Base-by-base conservation (phyloP, 176 grass and related monocot genomes). In the Cenchrus purpureus region DNA sequence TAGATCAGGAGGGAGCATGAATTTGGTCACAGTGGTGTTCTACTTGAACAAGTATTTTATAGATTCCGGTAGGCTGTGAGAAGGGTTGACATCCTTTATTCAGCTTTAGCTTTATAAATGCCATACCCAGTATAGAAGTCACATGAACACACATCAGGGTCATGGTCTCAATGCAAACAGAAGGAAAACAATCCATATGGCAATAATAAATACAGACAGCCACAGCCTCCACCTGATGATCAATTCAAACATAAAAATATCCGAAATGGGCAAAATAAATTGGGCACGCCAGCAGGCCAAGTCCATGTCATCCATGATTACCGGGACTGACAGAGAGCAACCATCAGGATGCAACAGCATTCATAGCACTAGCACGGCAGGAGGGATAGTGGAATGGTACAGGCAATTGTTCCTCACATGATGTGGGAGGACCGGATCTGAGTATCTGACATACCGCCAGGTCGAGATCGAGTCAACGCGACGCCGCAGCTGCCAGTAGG, bases 381-480 rank as follows among this genome's bases (percentile, higher is more conserved):
- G 53, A 19, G 2, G 37, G 48, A 54, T 48, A 53, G 4, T 37
- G 14, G 42, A 50, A 49, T 4, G 13, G 28, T 12, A 65, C 46
- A 19, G 2, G 50, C 34, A 71, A 12, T 42, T 68, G 4, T 4
- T 12, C 52, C 79, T 80, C 31, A 2, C 31, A 19, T 8, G 42
- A 19, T 8, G 42, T 12, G 22, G 14, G 1, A 59, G 15, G 40
- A 52, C 14, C n/a, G 76, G 87, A 89, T 89, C 87, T 79, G 42
- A n/a, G 63, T 44, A 82, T 77, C 79, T 76, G 52, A 16, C 20
- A 43, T 11, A 43, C 22, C 46, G 40, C 13, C 31, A 58, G 50
- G 28, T 74, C 6, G 59, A 68, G 77, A 81, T 89, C 82, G 14
- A 81, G 53, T 68, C 61, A 53, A 60, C 51, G 42, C 51, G 0